Percentiles rank a stretch among this genome's conserved stretches.
Evolutionary conservation across 768 basidiomycete genomes (phyloP).

Genomic region (Mycena albidolilacea): DNA sequence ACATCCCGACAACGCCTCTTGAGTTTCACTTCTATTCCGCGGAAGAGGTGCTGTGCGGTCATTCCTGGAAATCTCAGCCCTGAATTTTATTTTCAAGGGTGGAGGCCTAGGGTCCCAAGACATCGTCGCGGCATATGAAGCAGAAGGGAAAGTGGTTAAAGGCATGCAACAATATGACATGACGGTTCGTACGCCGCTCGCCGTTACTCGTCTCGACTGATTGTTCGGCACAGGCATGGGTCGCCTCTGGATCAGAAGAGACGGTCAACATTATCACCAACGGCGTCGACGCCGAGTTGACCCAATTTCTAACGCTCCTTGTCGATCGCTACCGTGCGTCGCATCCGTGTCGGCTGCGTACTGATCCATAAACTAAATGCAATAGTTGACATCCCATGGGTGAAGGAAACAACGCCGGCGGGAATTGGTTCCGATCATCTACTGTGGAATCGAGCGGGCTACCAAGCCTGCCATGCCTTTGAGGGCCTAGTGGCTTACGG

Average conservation of each 20-base stretch:
- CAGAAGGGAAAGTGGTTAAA: constrained; percentile 51
- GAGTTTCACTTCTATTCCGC: constrained; percentile 54
- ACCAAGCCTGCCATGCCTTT: constrained; percentile 43
- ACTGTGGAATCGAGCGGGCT: constrained; percentile 45
- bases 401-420: constrained; percentile 26
- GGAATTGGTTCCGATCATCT: constrained; percentile 44
- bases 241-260: constrained; percentile 28
- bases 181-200: constrained; percentile 28
- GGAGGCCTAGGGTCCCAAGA: constrained; percentile 47
- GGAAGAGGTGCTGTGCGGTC: constrained; percentile 49
- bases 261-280: constrained; percentile 39
- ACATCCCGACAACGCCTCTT: constrained; percentile 34
- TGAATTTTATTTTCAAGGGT: constrained; percentile 21
- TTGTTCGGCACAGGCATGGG: constrained; percentile 40
- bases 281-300: constrained; percentile 51
- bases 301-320: constrained; percentile 49
- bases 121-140: constrained; percentile 34
- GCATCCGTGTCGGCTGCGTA: neutral
- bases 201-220: constrained; percentile 37
- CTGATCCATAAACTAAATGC: neutral
- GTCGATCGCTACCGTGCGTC: constrained; percentile 48
- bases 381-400: constrained; percentile 6
- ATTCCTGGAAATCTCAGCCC: neutral
- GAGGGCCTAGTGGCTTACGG: constrained; percentile 39
- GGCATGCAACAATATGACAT: constrained; percentile 57